Conservation (phyloP, 2,329 filamentous ascomycete species). For the Fusarium nisikadoi region DNA sequence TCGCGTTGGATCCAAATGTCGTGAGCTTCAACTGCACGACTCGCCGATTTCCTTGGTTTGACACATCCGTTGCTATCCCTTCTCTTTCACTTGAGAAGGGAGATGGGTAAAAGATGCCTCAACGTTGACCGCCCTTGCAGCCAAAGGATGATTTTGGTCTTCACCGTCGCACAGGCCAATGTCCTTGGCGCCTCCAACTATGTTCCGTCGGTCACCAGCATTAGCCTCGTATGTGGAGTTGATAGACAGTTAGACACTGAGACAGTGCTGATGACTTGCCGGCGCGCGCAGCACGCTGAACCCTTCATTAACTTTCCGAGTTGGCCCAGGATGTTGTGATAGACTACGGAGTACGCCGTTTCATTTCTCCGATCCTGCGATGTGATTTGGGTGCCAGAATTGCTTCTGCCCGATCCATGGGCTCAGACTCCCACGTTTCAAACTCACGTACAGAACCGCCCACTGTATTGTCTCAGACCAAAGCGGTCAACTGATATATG, state of each 20-base stretch:
- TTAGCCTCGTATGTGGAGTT: neutral
- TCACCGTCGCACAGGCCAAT: slow-evolving; percentile 6
- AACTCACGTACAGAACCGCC: slow-evolving; percentile 5
- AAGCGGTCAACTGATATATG: slow-evolving; percentile 33
- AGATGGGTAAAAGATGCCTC: neutral
- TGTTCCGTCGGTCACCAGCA: slow-evolving; percentile 1
- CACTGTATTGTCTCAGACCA: slow-evolving; percentile 32
- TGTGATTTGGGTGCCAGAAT: slow-evolving; percentile 6
- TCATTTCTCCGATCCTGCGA: slow-evolving; percentile 18
- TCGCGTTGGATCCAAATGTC: slow-evolving; percentile 12
- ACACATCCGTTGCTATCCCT: neutral
- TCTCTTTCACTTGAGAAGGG: neutral
- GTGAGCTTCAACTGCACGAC: slow-evolving; percentile 10
- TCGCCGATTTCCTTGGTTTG: slow-evolving; percentile 22
- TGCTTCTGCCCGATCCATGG: neutral
- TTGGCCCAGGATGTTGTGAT: slow-evolving; percentile 7
- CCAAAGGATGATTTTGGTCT: neutral
- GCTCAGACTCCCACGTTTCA: slow-evolving; percentile 23
- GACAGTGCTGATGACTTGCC: slow-evolving; percentile 35
- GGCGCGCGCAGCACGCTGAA: slow-evolving; percentile 1
- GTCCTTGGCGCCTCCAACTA: slow-evolving; percentile 16
- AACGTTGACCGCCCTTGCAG: slow-evolving; percentile 15
- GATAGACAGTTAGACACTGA: slow-evolving; percentile 17
- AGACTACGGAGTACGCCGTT: neutral
- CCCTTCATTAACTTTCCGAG: slow-evolving; percentile 12